Evolutionary conservation across 2,329 filamentous ascomycete genomes (phyloP), one percentile per base, ranked within the genome.

Genomic region (Gnomoniopsis sp.): DNA sequence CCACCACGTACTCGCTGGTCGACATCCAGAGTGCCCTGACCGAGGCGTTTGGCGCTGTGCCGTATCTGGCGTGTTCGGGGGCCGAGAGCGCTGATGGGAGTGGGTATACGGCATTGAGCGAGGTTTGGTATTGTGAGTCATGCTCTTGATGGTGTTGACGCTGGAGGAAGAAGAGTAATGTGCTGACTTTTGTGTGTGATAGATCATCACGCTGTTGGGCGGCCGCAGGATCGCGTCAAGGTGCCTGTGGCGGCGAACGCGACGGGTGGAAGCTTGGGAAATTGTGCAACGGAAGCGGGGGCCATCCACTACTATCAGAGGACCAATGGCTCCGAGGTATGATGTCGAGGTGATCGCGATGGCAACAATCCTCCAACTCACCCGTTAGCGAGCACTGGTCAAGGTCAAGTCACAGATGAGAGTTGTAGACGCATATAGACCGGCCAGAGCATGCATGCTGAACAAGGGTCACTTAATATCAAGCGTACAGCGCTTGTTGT

Each of bases 21-120:
- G 72, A 79, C 53, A 72, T 89, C 53, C 79, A 84, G 67, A 65
- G 67, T 33, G 78, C 80, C 0, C 72, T 89, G 59, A 72, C 70
- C 22, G 69, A 70, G 19, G 75, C 75, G 33, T 82, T 80, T 66
- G 84, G 84, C 50, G 78, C 77, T 1, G 60, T 79, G 17, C 85
- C 85, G 6, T 88, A 84, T 67, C 67, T 88, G 57, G 85, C 84
- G 6, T 89, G 86, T 74, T 74, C 76, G 0, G 86, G 86, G 0
- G 81, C 84, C 10, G 69, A 76, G 22, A 79, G 80, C 21, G 79
- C 77, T 2, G 65, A 67, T 2, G 86, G 88, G 65, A 79, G 74
- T 57, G 85, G 86, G 1, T 73, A 73, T 62, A 88, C 84, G 1
- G 75, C 79, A 34, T 64, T 89, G 50, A 79, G 69, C 59, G 86